Base-by-base conservation (phyloP, 2,329 filamentous ascomycete genomes). In the Aspergillus puulaauensis region DNA sequence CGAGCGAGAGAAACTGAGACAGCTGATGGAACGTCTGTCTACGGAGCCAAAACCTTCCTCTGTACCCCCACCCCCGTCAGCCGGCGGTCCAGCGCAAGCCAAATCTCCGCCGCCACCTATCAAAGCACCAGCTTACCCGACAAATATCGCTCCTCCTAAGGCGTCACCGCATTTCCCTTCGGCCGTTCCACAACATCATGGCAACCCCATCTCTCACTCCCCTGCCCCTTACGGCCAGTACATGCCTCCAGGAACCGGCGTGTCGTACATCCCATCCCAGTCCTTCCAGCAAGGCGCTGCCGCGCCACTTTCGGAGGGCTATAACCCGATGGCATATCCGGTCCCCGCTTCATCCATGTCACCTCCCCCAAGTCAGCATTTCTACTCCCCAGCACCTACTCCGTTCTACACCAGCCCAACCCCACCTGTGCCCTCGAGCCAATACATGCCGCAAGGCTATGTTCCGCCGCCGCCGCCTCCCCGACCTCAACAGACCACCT, bases 11-110 rank as follows among this genome's bases (percentile, higher is more conserved):
- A 86, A 93, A 55, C 78, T 99, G 56, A 87, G 90, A 57, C 90
- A 90, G 43, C 80, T 99, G 41, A 98, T 99, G 95, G 93, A 97
- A 70, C 86, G 93, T 54, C 93, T 98, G 86, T 93, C 92, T 1
- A 89, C 97, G 77, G 91, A 93, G 55, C 77, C 76, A 7, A 73
- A 70, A 41, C 60, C 64, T 19, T 56, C 70, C 4, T 67, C 72
- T 15, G 64, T 66, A 14, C 65, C 70, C 15, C 67, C 72, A 37
- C 70, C 76, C 2, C 67, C 70, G n/a, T 79, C 83, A 47, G 75
- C 72, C 19, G 70, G 74, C 14, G 75, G 77, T 56, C 72, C 81
- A 2, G 75, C 71, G 56, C 76, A 78, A 47, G 74, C 81, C 40
- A 75, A 74, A 58, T 73, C 73, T 12, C 71, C 70, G 33, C 72